Percentiles rank a stretch among this genome's conserved stretches.
These are phyloP conservation scores for Phytopythium helicoides DNA, from an alignment of 352 stramenopile species.

Conservation along the genomic window DNA sequence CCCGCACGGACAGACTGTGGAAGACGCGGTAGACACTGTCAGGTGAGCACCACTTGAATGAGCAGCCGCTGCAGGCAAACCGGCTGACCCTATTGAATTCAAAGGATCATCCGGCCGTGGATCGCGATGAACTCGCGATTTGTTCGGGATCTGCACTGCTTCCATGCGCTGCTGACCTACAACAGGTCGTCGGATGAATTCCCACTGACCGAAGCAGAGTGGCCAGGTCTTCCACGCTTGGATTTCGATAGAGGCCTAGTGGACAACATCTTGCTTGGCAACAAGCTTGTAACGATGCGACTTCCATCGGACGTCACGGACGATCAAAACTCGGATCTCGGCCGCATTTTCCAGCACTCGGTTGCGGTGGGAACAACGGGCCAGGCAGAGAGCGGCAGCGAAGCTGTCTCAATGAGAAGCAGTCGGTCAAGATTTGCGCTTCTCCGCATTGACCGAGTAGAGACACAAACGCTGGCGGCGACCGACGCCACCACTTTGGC, in stretches of 20 bases:
- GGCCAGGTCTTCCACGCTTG: conserved; percentile 31
- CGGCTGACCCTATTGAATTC: no score
- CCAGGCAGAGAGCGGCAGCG: not conserved
- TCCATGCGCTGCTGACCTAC: conserved; percentile 21
- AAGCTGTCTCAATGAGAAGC: not conserved
- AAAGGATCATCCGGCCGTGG: conserved; percentile 61
- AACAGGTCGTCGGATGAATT: not conserved
- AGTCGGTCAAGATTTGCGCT: conserved; percentile 39
- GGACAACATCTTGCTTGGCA: conserved; percentile 28
- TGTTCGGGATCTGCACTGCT: conserved; percentile 40
- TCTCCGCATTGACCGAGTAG: conserved; percentile 39
- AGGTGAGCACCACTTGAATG: conserved; percentile 16
- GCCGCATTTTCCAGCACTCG: conserved; percentile 26
- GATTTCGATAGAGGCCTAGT: conserved; percentile 59
- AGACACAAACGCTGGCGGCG: conserved; percentile 19
- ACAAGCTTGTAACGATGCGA: conserved; percentile 71
- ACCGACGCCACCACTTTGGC: conserved; percentile 29
- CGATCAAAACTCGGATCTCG: conserved; percentile 59
- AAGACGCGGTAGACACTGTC: conserved; percentile 40
- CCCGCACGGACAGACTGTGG: conserved; percentile 16
- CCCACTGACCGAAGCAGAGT: not conserved
- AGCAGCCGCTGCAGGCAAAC: not conserved
- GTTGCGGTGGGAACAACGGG: conserved; percentile 37
- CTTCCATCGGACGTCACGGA: conserved; percentile 41
- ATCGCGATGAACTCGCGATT: conserved; percentile 69